Base-by-base conservation (phyloP, 2,329 filamentous ascomycete species). In the Onygenales sp. region DNA sequence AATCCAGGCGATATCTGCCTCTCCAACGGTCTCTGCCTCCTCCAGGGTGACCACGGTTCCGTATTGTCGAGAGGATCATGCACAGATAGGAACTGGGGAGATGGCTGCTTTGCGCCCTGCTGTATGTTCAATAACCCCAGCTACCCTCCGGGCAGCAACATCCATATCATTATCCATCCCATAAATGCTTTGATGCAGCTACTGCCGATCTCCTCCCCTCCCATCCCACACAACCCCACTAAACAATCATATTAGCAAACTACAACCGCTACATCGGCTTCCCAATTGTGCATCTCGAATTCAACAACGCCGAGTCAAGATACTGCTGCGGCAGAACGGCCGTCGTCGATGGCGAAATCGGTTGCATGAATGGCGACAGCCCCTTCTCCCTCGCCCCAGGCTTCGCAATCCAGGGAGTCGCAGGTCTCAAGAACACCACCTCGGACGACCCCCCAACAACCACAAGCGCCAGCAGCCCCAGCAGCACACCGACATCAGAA, bases 21-120 rank as follows among this genome's bases (percentile, higher is more conserved):
- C 31, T 59, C 60, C 11, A 69, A 68, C 51, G 64, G 66, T 5
- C 59, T 63, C 31, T 69, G 65, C 51, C 50, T 65, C 38, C 57
- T 59, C 32, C 49, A 56, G 6, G 43, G 32, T 27, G 21, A 21
- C 32, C 61, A 66, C 31, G 64, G 64, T 1, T 67, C 60, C 35
- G 56, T 58, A 7, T 46, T 66, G 3, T 63, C 64, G 3, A 59
- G 64, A 32, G 64, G 62, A 1, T 57, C 50, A 6, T 69, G 66
- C 53, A 68, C 65, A 8, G 60, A 65, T 51, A 43, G 61, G 21
- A 56, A 57, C 10, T 69, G 66, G 66, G 58, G 55, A n/a, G 44
- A 56, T 4, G 52, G 55, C 8, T 66, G 65, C 46, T 55, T 61
- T 61, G 48, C 50, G 59, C 58, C 33, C 14, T 58, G 57, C 43